phyloP scores from a whole-genome alignment of 1,284 basidiomycete genomes.

The Papiliotrema terrestris region DNA sequence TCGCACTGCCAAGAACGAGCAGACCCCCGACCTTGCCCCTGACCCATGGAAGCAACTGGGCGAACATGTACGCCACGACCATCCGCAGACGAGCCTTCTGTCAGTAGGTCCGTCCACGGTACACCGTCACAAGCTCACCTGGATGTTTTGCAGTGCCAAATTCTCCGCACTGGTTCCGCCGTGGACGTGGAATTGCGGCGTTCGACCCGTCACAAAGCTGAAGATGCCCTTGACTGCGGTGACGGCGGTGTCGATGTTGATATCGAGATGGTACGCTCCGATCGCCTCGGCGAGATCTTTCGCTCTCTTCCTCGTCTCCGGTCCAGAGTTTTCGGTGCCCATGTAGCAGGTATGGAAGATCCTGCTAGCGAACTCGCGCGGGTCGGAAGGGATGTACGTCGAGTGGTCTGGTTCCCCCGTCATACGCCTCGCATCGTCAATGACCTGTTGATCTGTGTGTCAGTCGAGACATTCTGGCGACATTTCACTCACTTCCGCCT shows the following conservation, averaged over 20 bases:
- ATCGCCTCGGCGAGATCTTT: constrained; percentile 83
- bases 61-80: constrained; percentile 96
- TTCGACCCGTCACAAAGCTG: constrained; percentile 71
- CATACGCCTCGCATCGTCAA: constrained; percentile 85
- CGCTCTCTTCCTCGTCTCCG: constrained; percentile 80
- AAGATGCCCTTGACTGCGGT: constrained; percentile 81
- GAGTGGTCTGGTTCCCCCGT: constrained; percentile 76
- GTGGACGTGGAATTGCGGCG: constrained; percentile 81
- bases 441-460: constrained; percentile 72
- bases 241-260: constrained; percentile 95
- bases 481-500: constrained; percentile 60
- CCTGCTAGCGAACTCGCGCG: constrained; percentile 76
- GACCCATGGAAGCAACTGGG: constrained; percentile 91
- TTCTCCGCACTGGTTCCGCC: constrained; percentile 88
- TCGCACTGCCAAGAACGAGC: constrained; percentile 91
- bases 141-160: constrained; percentile 95
- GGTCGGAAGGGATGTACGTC: constrained; percentile 75
- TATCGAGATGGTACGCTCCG: constrained; percentile 90
- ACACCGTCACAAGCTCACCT: no score
- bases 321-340: constrained; percentile 94
- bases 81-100: constrained; percentile 80
- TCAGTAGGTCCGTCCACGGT: no score
- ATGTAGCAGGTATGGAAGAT: constrained; percentile 99
- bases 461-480: not conserved
- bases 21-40: constrained; percentile 79